phyloP scores from a whole-genome alignment of 768 basidiomycete genomes.

The Kwoniella dendrophila region DNA sequence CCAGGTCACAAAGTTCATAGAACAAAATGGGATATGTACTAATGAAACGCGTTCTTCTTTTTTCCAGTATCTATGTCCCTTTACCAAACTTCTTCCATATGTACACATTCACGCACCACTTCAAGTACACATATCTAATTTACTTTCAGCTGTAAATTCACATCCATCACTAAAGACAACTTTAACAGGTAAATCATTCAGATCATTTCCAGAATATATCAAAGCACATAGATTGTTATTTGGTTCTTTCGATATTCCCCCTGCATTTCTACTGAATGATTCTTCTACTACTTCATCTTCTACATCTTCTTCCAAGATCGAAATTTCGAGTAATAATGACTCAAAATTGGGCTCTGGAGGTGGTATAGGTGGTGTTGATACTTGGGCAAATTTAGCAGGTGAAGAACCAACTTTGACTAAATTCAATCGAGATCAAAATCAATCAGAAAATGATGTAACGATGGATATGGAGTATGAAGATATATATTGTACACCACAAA shows the following conservation, averaged over 20 bases:
- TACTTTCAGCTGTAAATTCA: constrained; percentile 34
- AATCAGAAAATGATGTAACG: background rate
- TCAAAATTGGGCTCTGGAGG: constrained; percentile 23
- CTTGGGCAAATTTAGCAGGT: constrained; percentile 42
- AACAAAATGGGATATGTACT: background rate
- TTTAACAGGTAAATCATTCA: constrained; percentile 26
- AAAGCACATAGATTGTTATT: constrained; percentile 40
- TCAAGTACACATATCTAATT: constrained; percentile 35
- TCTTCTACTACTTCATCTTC: background rate
- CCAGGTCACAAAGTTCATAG: background rate
- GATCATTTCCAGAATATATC: constrained; percentile 30
- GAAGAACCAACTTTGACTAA: constrained; percentile 32
- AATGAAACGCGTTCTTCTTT: background rate
- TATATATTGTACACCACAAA: constrained; percentile 28
- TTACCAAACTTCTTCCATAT: constrained; percentile 34
- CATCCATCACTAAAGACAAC: constrained; percentile 33
- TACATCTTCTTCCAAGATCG: background rate
- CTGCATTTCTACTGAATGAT: background rate
- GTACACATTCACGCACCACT: constrained; percentile 48
- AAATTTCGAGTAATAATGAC: background rate
- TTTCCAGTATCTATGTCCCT: constrained; percentile 35
- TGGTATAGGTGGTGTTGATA: constrained; percentile 34
- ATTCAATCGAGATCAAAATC: background rate
- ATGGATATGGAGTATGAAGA: constrained; percentile 20
- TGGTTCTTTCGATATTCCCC: constrained; percentile 27